Evolutionary conservation across 179 eudicot species (phyloP).

Genomic region (Nepenthes alata): DNA sequence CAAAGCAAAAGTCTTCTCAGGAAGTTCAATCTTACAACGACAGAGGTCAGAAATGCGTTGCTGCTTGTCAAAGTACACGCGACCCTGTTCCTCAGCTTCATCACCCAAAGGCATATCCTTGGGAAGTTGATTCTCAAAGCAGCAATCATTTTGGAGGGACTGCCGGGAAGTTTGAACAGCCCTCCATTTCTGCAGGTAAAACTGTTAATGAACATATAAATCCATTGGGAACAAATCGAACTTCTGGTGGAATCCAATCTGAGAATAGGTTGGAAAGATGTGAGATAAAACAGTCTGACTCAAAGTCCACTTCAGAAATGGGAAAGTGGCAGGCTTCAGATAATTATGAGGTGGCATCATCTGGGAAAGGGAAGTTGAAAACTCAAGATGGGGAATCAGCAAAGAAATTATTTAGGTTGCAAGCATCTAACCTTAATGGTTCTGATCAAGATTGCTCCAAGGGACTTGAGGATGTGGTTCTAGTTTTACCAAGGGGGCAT

Average conservation of each 20-base stretch:
- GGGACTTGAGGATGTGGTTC: conserved; percentile 16
- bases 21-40: conserved; percentile 14
- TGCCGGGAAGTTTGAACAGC: conserved; percentile 15
- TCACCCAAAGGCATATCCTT: conserved; percentile 23
- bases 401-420: conserved; percentile 16
- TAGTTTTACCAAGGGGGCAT: conserved; percentile 19
- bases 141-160: conserved; percentile 15
- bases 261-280: conserved; percentile 18
- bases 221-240: conserved; percentile 15
- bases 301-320: conserved; percentile 9
- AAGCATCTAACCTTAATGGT: conserved; percentile 12
- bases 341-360: conserved; percentile 15
- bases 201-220: conserved; percentile 20
- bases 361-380: conserved; percentile 39
- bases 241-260: conserved; percentile 9
- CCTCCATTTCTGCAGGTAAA: conserved; percentile 7
- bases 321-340: conserved; percentile 10
- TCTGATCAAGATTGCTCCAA: conserved; percentile 15
- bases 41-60: conserved; percentile 27
- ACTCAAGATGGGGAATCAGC: conserved; percentile 22
- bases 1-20: conserved; percentile 15
- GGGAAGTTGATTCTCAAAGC: conserved; percentile 13
- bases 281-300: conserved; percentile 18
- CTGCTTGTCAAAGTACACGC: conserved; percentile 28
- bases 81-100: conserved; percentile 22